These are phyloP conservation scores for Moesziomyces antarcticus DNA, from an alignment of 1,284 basidiomycete species.

Conservation along the genomic window DNA sequence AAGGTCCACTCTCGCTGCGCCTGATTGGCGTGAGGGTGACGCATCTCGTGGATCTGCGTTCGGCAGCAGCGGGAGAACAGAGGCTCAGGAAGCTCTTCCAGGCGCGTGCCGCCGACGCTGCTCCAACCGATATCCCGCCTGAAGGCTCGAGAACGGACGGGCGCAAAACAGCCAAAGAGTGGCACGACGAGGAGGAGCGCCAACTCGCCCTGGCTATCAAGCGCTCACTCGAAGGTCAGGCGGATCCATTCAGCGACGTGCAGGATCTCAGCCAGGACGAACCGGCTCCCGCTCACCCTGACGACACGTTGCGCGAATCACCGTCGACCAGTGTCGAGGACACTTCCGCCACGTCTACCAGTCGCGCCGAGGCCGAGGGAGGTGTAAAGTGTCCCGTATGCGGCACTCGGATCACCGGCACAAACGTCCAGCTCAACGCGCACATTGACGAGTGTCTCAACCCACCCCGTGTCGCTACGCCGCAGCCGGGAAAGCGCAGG, in stretches of 20 bases:
- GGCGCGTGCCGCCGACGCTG: neutral
- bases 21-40: constrained; percentile 61
- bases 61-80: constrained; percentile 38
- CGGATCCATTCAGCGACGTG: constrained; percentile 26
- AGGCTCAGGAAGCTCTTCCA: constrained; percentile 40
- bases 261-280: constrained; percentile 37
- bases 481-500: constrained; percentile 5
- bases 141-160: no score
- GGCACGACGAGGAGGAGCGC: constrained; percentile 41
- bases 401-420: constrained; percentile 14
- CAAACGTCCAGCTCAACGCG: constrained; percentile 45
- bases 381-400: constrained; percentile 43
- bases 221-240: constrained; percentile 28
- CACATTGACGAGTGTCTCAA: constrained; percentile 52
- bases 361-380: neutral
- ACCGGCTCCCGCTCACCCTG: neutral
- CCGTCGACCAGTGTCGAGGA: neutral
- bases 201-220: constrained; percentile 48
- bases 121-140: no score
- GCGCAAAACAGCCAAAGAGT: constrained; percentile 26
- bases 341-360: neutral
- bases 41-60: constrained; percentile 50
- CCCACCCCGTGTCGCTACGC: neutral
- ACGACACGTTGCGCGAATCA: no score
- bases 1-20: constrained; percentile 44